Base-by-base conservation (phyloP, 2,329 filamentous ascomycete species). In the Helotiales sp. region DNA sequence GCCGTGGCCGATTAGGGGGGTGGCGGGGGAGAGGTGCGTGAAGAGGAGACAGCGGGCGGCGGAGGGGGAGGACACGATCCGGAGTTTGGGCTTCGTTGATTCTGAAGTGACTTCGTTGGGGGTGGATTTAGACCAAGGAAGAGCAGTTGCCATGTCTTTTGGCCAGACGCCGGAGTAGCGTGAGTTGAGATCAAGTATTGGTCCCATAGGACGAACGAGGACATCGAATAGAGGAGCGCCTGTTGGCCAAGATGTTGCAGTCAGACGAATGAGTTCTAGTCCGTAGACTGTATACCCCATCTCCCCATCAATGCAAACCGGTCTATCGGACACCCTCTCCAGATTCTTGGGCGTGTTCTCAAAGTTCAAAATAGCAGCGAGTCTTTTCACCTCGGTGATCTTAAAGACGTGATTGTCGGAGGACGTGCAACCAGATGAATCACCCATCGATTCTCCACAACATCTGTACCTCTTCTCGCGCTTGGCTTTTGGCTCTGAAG, bases 231-330 rank as follows among this genome's bases (percentile, higher is more conserved):
- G 79, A 61, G 86, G 85, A 61, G 89, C 86, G 22, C 92, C 91
- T 8, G 85, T 82, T 0, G 95, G 95, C 94, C 96, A 99, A 10
- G 90, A 88, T 3, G 95, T 90, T 5, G 92, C 94, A 0, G 96
- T 98, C 2, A 99, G 80, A 8, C 96, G 92, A 65, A 98, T 90
- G 20, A 99, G 85, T 78, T 99, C 96, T 71, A 98, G 82, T 0
- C 96, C 96, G 59, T 91, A 80, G 0, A 92, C 92, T 0, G 96
- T 99, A 76, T 97, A 98, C 4, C 92, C 93, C 96, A 99, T 99
- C 77, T 99, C 96, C 75, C 96, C 98, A 78, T 99, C 96, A 74
- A 99, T 95, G 70, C 89, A 91, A 11, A 98, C 88, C 2, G 91
- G 92, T 40, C 86, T 86, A 61, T 85, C 81, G 1, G 78, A 74